Base-by-base conservation (phyloP, 2,329 filamentous ascomycete species). In the Diplodia mutila region DNA sequence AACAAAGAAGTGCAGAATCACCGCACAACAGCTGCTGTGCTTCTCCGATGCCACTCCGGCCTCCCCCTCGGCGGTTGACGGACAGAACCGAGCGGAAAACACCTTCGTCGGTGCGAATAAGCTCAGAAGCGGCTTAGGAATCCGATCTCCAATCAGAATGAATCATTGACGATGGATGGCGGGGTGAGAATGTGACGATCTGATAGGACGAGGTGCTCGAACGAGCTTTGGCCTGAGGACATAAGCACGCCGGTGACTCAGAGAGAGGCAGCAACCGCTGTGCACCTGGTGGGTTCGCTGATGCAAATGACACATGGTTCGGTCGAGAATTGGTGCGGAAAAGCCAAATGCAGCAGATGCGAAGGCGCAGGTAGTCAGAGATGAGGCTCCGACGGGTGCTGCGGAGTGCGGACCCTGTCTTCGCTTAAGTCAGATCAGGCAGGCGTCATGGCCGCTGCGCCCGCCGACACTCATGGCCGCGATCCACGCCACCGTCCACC, bases 401-500 rank as follows among this genome's bases (percentile, higher is more conserved):
- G 39, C 18, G 52, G 4, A 18, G 25, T n/a, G n/a, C 27, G 14
- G 32, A 34, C 32, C 53, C 32, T 23, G 34, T 6, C 32, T 2
- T 11, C 48, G 64, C 57, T 66, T 51, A 66, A 55, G 51, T 52
- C 63, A 32, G 18, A 49, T 32, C 39, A 61, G 39, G 39, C 37
- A 51, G 54, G 64, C 53, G 64, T 37, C 52, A 66, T 37, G 37
- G 52, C 4, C 16, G 39, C 27, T n/a, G n/a, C 21, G 39, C 21
- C 18, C 29, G 42, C 39, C 39, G 27, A 49, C 64, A 49, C 16
- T 34, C 52, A 32, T 49, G 52, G 23, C 53, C 23, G n/a, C 21
- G 27, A 46, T 39, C 55, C 18, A 46, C 63, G 63, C 63, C 64
- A 55, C 64, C 51, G 11, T 39, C 39, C 61, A 46, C 27, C 61